Evolutionary conservation across 768 basidiomycete species (phyloP).

Genomic region (Pleurotus giganteus): DNA sequence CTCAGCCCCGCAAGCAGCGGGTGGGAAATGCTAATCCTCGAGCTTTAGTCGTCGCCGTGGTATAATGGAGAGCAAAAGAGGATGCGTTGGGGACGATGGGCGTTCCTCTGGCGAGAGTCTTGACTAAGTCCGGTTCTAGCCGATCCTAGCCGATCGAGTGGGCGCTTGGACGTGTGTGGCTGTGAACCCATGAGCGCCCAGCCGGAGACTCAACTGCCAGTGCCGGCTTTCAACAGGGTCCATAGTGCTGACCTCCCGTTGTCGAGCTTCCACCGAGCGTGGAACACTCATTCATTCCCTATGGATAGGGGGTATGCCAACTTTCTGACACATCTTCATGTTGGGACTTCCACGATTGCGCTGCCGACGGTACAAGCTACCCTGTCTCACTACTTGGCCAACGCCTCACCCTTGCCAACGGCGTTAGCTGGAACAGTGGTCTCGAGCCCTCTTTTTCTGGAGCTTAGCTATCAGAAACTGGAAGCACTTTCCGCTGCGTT

Average conservation of each 20-base stretch:
- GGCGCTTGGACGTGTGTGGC: too few relatives aligned
- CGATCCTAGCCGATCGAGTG: not conserved
- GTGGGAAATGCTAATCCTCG: slow-evolving; percentile 24
- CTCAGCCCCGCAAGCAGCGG: slow-evolving; percentile 65
- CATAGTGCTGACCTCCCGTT: too few relatives aligned
- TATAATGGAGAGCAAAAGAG: not conserved
- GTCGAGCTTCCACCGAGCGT: too few relatives aligned
- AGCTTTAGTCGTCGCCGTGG: slow-evolving; percentile 20
- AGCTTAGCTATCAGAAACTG: slow-evolving; percentile 44
- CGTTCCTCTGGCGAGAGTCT: not conserved
- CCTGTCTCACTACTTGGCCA: slow-evolving; percentile 57
- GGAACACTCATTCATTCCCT: too few relatives aligned
- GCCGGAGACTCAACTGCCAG: too few relatives aligned
- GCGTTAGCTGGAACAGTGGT: slow-evolving; percentile 56
- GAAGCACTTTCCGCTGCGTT: slow-evolving; percentile 53
- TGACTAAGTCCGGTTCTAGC: slow-evolving; percentile 11
- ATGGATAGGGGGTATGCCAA: slow-evolving; percentile 30
- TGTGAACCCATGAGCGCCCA: too few relatives aligned
- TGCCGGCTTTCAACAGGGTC: too few relatives aligned
- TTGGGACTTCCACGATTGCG: slow-evolving; percentile 38
- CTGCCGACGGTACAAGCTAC: slow-evolving; percentile 51
- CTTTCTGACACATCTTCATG: slow-evolving; percentile 54
- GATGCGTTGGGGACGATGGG: not conserved
- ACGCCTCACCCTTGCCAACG: slow-evolving; percentile 48
- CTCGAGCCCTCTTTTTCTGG: slow-evolving; percentile 53